Percentiles rank a stretch among this genome's conserved stretches.
Evolutionary conservation across 2,329 filamentous ascomycete species (phyloP).

Genomic region (Arthrobotrys sinensis): DNA sequence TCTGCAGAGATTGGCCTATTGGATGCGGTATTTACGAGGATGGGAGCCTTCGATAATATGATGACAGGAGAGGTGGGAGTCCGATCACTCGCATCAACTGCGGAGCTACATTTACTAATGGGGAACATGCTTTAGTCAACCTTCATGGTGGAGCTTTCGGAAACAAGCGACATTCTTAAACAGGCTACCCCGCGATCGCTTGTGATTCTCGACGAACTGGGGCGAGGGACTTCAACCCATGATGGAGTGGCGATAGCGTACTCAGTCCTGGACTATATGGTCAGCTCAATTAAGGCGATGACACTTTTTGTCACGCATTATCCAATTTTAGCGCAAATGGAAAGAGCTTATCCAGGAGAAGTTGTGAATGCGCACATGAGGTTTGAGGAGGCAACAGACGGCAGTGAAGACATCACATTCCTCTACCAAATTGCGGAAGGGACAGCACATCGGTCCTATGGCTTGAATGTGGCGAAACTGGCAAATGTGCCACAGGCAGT

Average conservation of each 20-base stretch:
- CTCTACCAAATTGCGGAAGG: conserved; percentile 93
- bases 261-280: conserved; percentile 87
- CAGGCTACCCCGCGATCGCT: conserved; percentile 86
- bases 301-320: conserved; percentile 99
- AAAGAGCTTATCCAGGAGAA: conserved; percentile 76
- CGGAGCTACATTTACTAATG: conserved; percentile 14
- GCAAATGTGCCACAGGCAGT: conserved; percentile 84
- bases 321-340: conserved; percentile 83
- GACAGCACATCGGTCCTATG: conserved; percentile 93
- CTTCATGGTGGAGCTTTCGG: conserved; percentile 97
- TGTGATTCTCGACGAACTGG: conserved; percentile 94
- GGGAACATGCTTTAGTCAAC: conserved; percentile 73
- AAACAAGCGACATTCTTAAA: conserved; percentile 92
- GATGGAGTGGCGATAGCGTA: conserved; percentile 97
- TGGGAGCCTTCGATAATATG: conserved; percentile 96
- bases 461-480: conserved; percentile 89
- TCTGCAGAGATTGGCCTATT: conserved; percentile 82
- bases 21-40: conserved; percentile 93
- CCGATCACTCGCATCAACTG: background rate
- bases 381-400: conserved; percentile 75
- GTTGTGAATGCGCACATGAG: conserved; percentile 94
- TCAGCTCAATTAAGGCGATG: conserved; percentile 80
- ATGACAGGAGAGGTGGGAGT: conserved; percentile 80
- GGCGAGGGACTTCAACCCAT: conserved; percentile 92
- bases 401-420: conserved; percentile 83